A percentile compares a stretch with the other conserved stretches of the same genome.
Conservation (phyloP, 2,329 filamentous ascomycete genomes). For the Penicillium glabrum region DNA sequence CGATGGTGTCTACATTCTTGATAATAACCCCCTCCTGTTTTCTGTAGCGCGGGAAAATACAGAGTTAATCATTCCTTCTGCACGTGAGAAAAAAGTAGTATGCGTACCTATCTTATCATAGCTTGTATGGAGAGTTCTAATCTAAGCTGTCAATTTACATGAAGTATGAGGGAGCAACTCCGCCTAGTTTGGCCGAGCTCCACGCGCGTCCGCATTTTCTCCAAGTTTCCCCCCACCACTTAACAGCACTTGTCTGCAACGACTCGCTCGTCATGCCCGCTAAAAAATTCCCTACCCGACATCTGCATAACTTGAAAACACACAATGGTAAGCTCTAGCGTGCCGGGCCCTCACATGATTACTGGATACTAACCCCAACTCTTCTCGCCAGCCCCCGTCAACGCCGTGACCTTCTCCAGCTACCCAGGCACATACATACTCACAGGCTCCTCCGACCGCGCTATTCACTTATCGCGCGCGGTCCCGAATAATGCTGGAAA, state of each 20-base stretch:
- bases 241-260: not conserved
- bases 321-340: conserved; percentile 39
- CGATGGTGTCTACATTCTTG: conserved; percentile 42
- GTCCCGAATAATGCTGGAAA: conserved; percentile 41
- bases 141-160: not conserved
- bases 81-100: not conserved
- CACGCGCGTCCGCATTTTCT: conserved; percentile 6
- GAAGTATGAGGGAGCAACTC: not conserved
- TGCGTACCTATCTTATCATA: too few relatives aligned
- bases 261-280: conserved; percentile 15
- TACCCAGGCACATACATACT: conserved; percentile 75
- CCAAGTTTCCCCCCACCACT: conserved; percentile 6
- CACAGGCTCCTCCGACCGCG: conserved; percentile 81
- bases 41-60: conserved; percentile 40
- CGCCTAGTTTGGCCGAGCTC: conserved; percentile 13
- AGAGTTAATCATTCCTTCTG: conserved; percentile 32
- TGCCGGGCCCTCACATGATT: not conserved
- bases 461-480: conserved; percentile 79
- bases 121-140: not conserved
- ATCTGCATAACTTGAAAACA: conserved; percentile 45
- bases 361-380: not conserved
- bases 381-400: conserved; percentile 60
- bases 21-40: conserved; percentile 45
- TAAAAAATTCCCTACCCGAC: conserved; percentile 38
- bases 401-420: conserved; percentile 71